Evolutionary conservation across 2,329 filamentous ascomycete species (phyloP).

Genomic region (Domatiomyces globalis): DNA sequence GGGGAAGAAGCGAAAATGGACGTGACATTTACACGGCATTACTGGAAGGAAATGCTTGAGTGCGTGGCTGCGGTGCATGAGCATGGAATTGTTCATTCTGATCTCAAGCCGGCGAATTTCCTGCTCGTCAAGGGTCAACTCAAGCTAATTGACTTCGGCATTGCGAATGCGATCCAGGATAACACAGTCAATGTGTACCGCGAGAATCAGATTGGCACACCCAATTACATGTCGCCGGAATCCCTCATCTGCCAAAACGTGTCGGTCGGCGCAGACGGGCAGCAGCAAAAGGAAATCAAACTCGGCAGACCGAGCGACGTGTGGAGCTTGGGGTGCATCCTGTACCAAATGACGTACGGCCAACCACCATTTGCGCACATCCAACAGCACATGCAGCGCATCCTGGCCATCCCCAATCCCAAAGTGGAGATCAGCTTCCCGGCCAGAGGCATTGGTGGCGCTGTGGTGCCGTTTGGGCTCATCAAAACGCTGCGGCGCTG

Average conservation of each 20-base stretch:
- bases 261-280: slow-evolving; percentile 34
- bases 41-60: slow-evolving; percentile 99
- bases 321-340: slow-evolving; percentile 89
- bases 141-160: slow-evolving; percentile 97
- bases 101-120: slow-evolving; percentile 95
- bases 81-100: slow-evolving; percentile 86
- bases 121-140: slow-evolving; percentile 77
- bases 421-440: slow-evolving; percentile 36
- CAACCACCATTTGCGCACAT: slow-evolving; percentile 91
- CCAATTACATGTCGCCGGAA: slow-evolving; percentile 98
- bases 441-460: slow-evolving; percentile 31
- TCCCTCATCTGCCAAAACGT: slow-evolving; percentile 78
- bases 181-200: slow-evolving; percentile 95
- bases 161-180: slow-evolving; percentile 94
- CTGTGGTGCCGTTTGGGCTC: slow-evolving; percentile 40
- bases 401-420: slow-evolving; percentile 41
- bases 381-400: slow-evolving; percentile 68
- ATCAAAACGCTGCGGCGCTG: slow-evolving; percentile 43
- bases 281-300: slow-evolving; percentile 64
- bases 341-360: slow-evolving; percentile 98
- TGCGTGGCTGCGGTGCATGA: slow-evolving; percentile 82
- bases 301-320: slow-evolving; percentile 91
- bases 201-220: slow-evolving; percentile 86
- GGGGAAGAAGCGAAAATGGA: slow-evolving; percentile 65
- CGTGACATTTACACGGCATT: slow-evolving; percentile 82